phyloP scores from a whole-genome alignment of 768 basidiomycete species.

The Rubroboletus satanas region DNA sequence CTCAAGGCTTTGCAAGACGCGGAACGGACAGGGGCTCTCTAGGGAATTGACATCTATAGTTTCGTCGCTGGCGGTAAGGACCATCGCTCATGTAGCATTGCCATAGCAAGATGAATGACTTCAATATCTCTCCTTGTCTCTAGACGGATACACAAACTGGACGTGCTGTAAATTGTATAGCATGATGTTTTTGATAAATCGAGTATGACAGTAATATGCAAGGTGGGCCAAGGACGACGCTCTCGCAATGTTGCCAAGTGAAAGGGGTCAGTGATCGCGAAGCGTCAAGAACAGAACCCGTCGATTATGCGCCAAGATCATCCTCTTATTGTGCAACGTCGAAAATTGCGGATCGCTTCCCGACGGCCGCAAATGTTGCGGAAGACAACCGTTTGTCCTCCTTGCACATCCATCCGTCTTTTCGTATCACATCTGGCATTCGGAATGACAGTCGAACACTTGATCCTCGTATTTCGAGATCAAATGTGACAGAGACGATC shows the following conservation, averaged over 20 bases:
- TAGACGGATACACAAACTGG: too few relatives aligned
- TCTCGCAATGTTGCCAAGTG: too few relatives aligned
- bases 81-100: not conserved
- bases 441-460: conserved; percentile 5
- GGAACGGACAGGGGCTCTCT: conserved; percentile 20
- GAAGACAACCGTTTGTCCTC: conserved; percentile 6
- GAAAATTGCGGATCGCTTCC: not conserved
- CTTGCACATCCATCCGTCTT: conserved; percentile 13
- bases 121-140: too few relatives aligned
- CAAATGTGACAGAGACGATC: not conserved
- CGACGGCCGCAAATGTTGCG: conserved; percentile 7
- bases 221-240: too few relatives aligned
- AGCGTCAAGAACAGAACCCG: conserved; percentile 5
- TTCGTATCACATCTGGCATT: not conserved
- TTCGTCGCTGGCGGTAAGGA: conserved; percentile 11
- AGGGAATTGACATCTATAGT: not conserved
- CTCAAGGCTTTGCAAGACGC: conserved; percentile 34
- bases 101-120: too few relatives aligned
- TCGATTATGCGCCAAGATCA: conserved; percentile 6
- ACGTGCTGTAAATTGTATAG: too few relatives aligned
- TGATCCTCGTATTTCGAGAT: conserved; percentile 1
- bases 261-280: too few relatives aligned
- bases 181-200: too few relatives aligned
- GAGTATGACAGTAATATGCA: too few relatives aligned
- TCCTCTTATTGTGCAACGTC: not conserved